Conservation (phyloP, 1,284 basidiomycete species). For the Puccinia horiana region DNA sequence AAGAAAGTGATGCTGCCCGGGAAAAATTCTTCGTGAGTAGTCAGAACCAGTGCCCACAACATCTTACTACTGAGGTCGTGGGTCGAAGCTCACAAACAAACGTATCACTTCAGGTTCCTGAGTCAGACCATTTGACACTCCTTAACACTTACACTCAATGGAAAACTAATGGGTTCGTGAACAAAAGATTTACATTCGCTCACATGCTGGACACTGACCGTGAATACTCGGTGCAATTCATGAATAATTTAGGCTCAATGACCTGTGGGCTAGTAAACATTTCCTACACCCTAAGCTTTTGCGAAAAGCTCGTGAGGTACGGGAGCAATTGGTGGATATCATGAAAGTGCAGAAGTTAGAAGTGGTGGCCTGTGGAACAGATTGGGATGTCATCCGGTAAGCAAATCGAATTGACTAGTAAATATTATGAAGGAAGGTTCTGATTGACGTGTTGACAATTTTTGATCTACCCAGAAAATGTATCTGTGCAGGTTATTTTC, state of each 20-base stretch:
- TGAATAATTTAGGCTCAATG: conserved; percentile 63
- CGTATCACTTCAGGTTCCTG: conserved; percentile 65
- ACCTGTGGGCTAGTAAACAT: conserved; percentile 90
- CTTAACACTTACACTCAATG: conserved; percentile 97
- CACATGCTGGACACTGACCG: conserved; percentile 59
- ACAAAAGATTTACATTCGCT: not conserved
- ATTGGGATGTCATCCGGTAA: conserved; percentile 88
- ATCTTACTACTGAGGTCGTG: not conserved
- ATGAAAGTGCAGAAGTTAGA: conserved; percentile 98
- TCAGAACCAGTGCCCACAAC: not conserved
- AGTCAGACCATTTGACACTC: conserved; percentile 93
- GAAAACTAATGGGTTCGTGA: conserved; percentile 82
- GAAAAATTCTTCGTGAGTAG: conserved; percentile 83
- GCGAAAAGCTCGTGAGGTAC: conserved; percentile 93
- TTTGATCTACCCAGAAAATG: conserved; percentile 70
- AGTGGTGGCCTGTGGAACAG: conserved; percentile 82
- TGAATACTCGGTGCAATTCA: conserved; percentile 30
- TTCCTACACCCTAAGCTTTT: conserved; percentile 95
- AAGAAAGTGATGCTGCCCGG: conserved; percentile 91
- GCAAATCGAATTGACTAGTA: conserved; percentile 38
- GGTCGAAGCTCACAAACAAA: not conserved
- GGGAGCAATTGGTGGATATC: conserved; percentile 93
- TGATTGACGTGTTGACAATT: conserved; percentile 25
- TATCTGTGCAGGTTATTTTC: conserved; percentile 97
- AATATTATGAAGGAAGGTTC: not conserved